Evolutionary conservation across 495 filamentous ascomycete species (phyloP).

Genomic region (Penicillium crystallinum): DNA sequence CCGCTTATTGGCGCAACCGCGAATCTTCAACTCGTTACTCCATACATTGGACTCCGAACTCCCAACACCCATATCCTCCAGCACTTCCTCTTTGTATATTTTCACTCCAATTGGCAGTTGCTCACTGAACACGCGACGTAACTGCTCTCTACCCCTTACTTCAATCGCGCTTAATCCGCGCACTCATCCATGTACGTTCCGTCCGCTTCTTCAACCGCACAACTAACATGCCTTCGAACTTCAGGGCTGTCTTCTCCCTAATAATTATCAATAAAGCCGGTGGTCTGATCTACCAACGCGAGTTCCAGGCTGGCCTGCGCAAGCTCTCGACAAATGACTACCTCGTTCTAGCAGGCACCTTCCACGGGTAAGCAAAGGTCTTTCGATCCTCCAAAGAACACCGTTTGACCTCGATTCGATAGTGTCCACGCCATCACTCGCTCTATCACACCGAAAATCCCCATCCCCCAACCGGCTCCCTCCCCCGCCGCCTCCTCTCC

Average conservation of each 20-base stretch:
- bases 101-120: no score
- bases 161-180: slow-evolving; percentile 7
- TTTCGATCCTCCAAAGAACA: slow-evolving; percentile 1
- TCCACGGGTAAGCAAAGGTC: slow-evolving; percentile 66
- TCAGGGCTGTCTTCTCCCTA: slow-evolving; percentile 88
- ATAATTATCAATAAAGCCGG: slow-evolving; percentile 98
- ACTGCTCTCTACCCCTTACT: slow-evolving; percentile 2
- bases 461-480: slow-evolving; percentile 26
- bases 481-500: slow-evolving; percentile 26
- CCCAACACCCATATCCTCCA: no score
- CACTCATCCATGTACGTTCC: slow-evolving; percentile 18
- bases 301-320: slow-evolving; percentile 76
- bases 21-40: no score
- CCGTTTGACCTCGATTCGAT: neutral
- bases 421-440: slow-evolving; percentile 87
- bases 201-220: neutral
- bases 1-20: no score
- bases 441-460: slow-evolving; percentile 59
- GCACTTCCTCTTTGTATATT: no score
- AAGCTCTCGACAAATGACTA: slow-evolving; percentile 91
- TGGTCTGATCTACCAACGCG: slow-evolving; percentile 89
- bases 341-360: slow-evolving; percentile 95
- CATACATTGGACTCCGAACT: no score
- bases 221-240: slow-evolving; percentile 12
- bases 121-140: no score